These are phyloP conservation scores for Starmera pachycereana DNA, from an alignment of 805 yeast species.

Conservation along the genomic window DNA sequence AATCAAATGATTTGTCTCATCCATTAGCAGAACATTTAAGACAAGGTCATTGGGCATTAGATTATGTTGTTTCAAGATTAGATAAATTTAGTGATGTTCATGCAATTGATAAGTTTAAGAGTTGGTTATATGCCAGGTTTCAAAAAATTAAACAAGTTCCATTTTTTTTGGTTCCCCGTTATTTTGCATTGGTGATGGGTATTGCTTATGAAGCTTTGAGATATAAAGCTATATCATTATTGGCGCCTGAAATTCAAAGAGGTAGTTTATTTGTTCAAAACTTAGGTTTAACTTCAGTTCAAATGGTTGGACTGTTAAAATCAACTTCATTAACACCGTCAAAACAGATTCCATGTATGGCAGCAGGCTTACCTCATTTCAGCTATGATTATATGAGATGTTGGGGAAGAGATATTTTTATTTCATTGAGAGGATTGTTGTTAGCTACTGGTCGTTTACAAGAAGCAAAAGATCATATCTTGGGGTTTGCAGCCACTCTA, in stretches of 20 bases:
- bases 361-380: conserved; percentile 96
- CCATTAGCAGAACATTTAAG: conserved; percentile 76
- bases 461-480: conserved; percentile 71
- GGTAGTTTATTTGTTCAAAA: conserved; percentile 71
- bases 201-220: conserved; percentile 78
- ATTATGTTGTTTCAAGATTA: conserved; percentile 55
- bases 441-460: conserved; percentile 69
- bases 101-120: conserved; percentile 43
- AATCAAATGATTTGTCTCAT: conserved; percentile 69
- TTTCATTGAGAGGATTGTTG: conserved; percentile 73
- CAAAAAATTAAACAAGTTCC: conserved; percentile 60
- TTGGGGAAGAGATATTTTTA: conserved; percentile 97
- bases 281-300: conserved; percentile 72
- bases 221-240: conserved; percentile 47
- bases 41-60: conserved; percentile 84
- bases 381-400: conserved; percentile 88
- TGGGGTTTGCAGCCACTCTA: conserved; percentile 81
- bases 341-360: conserved; percentile 59
- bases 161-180: conserved; percentile 73
- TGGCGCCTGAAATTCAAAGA: conserved; percentile 42
- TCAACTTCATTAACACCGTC: conserved; percentile 69
- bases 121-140: conserved; percentile 62
- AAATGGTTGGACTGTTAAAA: conserved; percentile 69
- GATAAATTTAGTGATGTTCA: conserved; percentile 37
- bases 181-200: conserved; percentile 75